Base-by-base conservation (phyloP, 345 rosid genomes). In the Crucihimalaya himalaica region DNA sequence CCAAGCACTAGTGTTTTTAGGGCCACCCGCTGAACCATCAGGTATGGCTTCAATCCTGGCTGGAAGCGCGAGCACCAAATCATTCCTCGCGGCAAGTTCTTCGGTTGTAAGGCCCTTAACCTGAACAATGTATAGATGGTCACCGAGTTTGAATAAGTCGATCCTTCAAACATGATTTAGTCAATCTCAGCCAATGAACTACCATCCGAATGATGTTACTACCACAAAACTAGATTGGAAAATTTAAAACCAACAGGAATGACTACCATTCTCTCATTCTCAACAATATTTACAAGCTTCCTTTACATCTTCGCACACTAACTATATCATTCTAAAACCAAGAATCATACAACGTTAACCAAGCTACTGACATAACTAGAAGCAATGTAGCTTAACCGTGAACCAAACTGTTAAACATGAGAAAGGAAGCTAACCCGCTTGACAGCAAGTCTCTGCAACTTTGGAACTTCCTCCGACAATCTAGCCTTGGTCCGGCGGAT, bases 1-100 rank as follows among this genome's bases (percentile, higher is more conserved):
- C 98, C 98, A 92, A 40, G 88, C 95, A 70, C 91, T 86, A 75
- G 81, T 63, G 71, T 70, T 87, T 82, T 92, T 92, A 50, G 92
- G 85, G 60, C 89, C 86, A 86, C 97, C 79, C 1, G 95, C 87
- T 80, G 90, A 81, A 65, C 97, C 98, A 80, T 96, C 99, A 31
- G 98, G 92, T 73, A 96, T 96, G 58, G 86, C 87, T 81, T 92
- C 87, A 78, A 96, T 96, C 86, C 96, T 92, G 54, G 87, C 86
- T 1, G 94, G 97, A 81, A 96, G 85, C 31, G 96, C 98, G 79
- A 90, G 94, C 53, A 88, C 98, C 72, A 92, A 83, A 80, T 92
- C 99, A 79, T 87, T 87, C 48, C 97, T 92, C 14, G 92, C 94
- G 76, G 89, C 78, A 77, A 92, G 72, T 79, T 95, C 99, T 81